These are phyloP conservation scores for Letharia lupina DNA, from an alignment of 495 filamentous ascomycete species.

Conservation along the genomic window DNA sequence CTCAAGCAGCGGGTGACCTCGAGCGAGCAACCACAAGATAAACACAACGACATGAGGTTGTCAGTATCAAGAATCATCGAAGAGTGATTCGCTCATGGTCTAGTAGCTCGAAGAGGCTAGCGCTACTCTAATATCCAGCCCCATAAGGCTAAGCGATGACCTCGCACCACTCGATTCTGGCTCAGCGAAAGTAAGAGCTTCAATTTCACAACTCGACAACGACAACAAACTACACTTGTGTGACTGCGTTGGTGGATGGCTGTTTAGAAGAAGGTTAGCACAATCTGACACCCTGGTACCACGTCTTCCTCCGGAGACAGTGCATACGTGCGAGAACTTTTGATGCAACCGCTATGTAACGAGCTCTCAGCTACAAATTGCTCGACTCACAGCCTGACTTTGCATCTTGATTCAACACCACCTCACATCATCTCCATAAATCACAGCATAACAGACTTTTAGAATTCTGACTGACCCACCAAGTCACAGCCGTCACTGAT, in stretches of 20 bases:
- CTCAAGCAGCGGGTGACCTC: too few species aligned
- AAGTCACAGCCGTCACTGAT: slow-evolving; percentile 41
- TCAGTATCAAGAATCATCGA: background rate
- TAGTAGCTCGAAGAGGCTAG: background rate
- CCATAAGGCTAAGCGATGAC: background rate
- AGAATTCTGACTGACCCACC: background rate
- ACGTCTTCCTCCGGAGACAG: background rate
- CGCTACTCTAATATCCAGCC: background rate
- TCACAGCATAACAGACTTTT: background rate
- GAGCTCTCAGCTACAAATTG: background rate
- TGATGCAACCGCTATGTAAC: background rate
- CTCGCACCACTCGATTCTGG: slow-evolving; percentile 8
- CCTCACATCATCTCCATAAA: background rate
- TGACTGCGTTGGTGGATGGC: slow-evolving; percentile 22
- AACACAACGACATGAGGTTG: background rate
- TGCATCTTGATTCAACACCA: background rate
- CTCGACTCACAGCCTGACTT: background rate
- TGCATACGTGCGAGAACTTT: background rate
- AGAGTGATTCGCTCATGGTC: background rate
- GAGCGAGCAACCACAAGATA: background rate
- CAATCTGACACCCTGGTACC: background rate
- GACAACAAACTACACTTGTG: slow-evolving; percentile 5
- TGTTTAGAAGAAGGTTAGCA: slow-evolving; percentile 19
- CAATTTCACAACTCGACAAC: slow-evolving; percentile 7
- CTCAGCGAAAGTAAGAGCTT: slow-evolving; percentile 2